A percentile compares a stretch with the other conserved stretches of the same genome.
These are phyloP conservation scores for Neonectria faginata DNA, from an alignment of 2,329 filamentous ascomycete species.

Conservation along the genomic window DNA sequence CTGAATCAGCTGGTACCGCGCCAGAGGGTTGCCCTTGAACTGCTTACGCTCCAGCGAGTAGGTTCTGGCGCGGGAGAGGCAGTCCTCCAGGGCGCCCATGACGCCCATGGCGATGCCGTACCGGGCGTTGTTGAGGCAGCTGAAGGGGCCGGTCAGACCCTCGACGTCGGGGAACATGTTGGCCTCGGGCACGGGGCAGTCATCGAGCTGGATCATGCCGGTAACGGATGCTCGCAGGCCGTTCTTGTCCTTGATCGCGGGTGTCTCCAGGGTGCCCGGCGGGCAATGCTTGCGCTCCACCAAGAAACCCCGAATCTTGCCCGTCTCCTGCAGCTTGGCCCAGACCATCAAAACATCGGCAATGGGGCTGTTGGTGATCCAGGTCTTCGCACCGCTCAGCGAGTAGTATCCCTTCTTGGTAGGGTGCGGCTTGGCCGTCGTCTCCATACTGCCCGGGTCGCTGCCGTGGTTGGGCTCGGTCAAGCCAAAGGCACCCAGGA, in stretches of 20 bases:
- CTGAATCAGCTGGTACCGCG: conserved; percentile 96
- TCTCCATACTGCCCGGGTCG: conserved; percentile 93
- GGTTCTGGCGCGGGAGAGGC: conserved; percentile 80
- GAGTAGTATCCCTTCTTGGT: conserved; percentile 85
- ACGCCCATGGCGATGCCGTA: conserved; percentile 95
- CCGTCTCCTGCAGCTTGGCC: conserved; percentile 91
- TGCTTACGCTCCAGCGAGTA: conserved; percentile 96
- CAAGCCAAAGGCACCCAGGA: conserved; percentile 87
- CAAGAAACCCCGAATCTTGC: conserved; percentile 94
- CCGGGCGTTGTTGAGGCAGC: conserved; percentile 92
- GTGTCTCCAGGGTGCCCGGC: conserved; percentile 89
- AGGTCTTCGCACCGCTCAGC: conserved; percentile 87
- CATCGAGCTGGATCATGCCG: conserved; percentile 96
- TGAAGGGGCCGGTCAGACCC: conserved; percentile 89
- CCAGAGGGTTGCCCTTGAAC: conserved; percentile 95
- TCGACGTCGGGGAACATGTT: conserved; percentile 96
- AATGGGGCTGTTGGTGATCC: conserved; percentile 96
- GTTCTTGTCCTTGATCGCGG: conserved; percentile 93
- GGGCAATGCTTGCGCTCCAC: conserved; percentile 88
- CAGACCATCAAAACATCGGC: conserved; percentile 87
- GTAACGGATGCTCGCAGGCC: conserved; percentile 93
- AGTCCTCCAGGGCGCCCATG: conserved; percentile 95
- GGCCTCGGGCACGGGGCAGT: conserved; percentile 85
- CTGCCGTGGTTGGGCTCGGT: conserved; percentile 95
- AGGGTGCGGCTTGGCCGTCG: conserved; percentile 83